phyloP scores from a whole-genome alignment of 257 asterid genomes.

The Oldenlandia corymbosa region DNA sequence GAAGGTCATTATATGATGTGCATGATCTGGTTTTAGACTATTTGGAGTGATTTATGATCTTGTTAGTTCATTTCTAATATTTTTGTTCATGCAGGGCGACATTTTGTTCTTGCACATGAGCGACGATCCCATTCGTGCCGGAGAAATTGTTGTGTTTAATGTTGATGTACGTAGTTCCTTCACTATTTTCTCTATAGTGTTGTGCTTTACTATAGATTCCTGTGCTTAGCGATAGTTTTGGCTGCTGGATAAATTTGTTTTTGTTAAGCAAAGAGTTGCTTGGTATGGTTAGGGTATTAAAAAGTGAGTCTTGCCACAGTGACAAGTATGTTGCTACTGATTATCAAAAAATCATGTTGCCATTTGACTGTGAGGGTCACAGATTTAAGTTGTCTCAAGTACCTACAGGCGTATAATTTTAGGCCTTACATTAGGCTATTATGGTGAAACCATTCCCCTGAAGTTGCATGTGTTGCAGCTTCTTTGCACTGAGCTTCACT shows the following conservation, averaged over 20 bases:
- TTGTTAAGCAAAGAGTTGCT: not conserved
- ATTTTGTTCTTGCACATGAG: slow-evolving; percentile 95
- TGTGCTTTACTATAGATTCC: not conserved
- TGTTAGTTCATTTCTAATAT: no score
- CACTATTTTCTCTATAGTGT: not conserved
- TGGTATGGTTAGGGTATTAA: not conserved
- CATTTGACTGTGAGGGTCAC: no score
- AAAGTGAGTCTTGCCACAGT: no score
- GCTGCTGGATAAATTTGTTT: not conserved
- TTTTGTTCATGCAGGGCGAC: slow-evolving; percentile 63
- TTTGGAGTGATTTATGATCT: slow-evolving; percentile 4
- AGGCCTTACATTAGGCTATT: no score
- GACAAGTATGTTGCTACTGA: no score
- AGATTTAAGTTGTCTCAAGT: no score
- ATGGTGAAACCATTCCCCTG: no score
- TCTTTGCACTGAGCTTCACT: no score
- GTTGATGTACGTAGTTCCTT: slow-evolving; percentile 60
- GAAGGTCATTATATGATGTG: not conserved
- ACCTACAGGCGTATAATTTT: no score
- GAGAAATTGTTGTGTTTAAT: slow-evolving; percentile 97
- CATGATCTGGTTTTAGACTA: not conserved
- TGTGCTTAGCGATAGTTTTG: not conserved
- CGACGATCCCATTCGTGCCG: slow-evolving; percentile 94
- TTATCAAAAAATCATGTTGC: no score
- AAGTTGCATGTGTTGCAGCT: no score